These are phyloP conservation scores for Basipetospora chlamydospora DNA, from an alignment of 2,329 filamentous ascomycete species.

Conservation along the genomic window DNA sequence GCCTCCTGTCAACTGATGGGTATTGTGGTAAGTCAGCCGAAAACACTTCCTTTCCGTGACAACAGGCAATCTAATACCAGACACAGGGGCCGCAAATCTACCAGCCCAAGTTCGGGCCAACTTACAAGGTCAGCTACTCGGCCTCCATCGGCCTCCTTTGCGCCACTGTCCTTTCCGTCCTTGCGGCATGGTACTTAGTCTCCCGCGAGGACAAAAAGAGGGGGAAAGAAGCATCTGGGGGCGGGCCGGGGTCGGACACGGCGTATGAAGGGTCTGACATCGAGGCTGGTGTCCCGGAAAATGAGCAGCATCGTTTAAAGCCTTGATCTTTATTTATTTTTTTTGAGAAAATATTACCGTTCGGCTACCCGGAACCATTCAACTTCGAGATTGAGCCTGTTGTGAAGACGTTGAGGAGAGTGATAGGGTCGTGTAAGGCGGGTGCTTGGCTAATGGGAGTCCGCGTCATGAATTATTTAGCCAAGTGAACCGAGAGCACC, in stretches of 20 bases:
- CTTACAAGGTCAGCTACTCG: slow-evolving; percentile 21
- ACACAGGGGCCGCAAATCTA: slow-evolving; percentile 21
- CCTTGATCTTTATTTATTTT: too few relatives aligned
- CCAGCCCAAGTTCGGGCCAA: slow-evolving; percentile 22
- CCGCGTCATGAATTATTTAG: too few relatives aligned
- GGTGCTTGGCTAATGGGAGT: too few relatives aligned
- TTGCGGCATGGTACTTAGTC: slow-evolving; percentile 12
- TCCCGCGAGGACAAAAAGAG: slow-evolving; percentile 8
- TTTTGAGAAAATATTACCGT: too few relatives aligned
- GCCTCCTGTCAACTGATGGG: slow-evolving; percentile 19
- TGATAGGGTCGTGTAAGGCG: too few relatives aligned
- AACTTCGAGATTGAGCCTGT: too few relatives aligned
- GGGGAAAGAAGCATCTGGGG: background rate
- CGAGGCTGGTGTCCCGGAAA: too few relatives aligned
- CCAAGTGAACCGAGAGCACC: too few relatives aligned
- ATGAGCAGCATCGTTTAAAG: too few relatives aligned
- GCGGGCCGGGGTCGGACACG: background rate
- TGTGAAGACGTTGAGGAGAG: too few relatives aligned
- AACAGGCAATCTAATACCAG: background rate
- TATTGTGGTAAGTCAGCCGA: slow-evolving; percentile 20
- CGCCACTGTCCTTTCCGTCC: slow-evolving; percentile 12
- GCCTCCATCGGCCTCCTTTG: slow-evolving; percentile 19
- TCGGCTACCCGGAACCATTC: too few relatives aligned
- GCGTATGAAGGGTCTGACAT: too few relatives aligned
- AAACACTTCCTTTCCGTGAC: background rate